Evolutionary conservation across 768 basidiomycete genomes (phyloP).

Genomic region (Suillus weaverae): DNA sequence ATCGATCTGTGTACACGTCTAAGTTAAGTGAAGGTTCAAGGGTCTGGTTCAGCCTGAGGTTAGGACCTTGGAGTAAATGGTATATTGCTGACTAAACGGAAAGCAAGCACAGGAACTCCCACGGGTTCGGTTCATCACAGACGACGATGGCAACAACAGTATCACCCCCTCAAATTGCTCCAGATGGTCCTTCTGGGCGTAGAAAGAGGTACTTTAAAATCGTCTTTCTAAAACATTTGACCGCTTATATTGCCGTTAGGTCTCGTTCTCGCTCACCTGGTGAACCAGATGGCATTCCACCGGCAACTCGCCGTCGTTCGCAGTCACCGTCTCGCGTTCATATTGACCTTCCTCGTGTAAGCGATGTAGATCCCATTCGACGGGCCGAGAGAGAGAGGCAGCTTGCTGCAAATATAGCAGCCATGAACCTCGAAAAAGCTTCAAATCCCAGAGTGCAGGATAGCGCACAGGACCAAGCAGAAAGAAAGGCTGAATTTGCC

Average conservation of each 20-base stretch:
- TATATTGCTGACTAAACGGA: background rate
- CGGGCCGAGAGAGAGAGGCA: constrained; percentile 78
- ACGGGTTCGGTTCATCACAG: background rate
- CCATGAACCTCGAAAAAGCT: constrained; percentile 62
- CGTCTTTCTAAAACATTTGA: background rate
- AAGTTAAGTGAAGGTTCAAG: no score
- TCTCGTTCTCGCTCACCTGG: constrained; percentile 49
- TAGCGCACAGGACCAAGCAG: constrained; percentile 48
- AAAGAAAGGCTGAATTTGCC: constrained; percentile 84
- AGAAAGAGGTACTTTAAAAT: constrained; percentile 39
- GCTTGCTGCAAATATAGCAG: constrained; percentile 68
- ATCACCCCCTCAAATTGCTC: constrained; percentile 27
- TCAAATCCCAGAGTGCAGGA: constrained; percentile 52
- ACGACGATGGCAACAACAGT: constrained; percentile 44
- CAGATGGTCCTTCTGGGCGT: constrained; percentile 42
- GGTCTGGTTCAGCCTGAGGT: no score
- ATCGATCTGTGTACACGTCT: no score
- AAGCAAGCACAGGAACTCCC: background rate
- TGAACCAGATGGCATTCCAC: constrained; percentile 35
- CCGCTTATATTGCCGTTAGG: constrained; percentile 30
- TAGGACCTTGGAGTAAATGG: no score
- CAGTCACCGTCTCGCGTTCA: constrained; percentile 31
- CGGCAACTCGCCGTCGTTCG: constrained; percentile 42
- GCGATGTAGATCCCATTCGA: constrained; percentile 76
- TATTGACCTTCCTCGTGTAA: constrained; percentile 49